Evolutionary conservation across 345 rosid species (phyloP).

Genomic region (Aquilaria sinensis): DNA sequence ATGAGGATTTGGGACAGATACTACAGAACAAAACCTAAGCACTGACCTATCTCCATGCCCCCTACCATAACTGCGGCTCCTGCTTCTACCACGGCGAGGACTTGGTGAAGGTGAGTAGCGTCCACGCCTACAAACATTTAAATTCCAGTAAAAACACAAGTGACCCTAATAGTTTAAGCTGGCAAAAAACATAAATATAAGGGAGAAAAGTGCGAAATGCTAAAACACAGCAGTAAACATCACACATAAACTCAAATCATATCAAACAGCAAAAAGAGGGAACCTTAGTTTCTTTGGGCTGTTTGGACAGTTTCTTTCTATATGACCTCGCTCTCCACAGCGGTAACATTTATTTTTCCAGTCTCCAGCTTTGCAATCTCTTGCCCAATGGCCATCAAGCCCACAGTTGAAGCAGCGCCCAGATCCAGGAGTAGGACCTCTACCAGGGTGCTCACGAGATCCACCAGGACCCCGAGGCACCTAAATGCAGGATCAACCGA

Average conservation of each 20-base stretch:
- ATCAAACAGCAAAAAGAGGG: background rate
- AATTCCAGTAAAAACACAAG: background rate
- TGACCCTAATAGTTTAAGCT: background rate
- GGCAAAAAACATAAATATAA: background rate
- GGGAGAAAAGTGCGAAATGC: background rate
- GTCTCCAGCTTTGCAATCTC: conserved; percentile 90
- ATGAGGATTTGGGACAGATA: background rate
- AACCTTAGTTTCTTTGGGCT: conserved; percentile 71
- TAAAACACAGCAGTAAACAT: background rate
- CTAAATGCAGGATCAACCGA: conserved; percentile 24
- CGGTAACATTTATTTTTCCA: conserved; percentile 87
- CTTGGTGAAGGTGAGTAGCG: conserved; percentile 58
- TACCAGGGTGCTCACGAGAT: conserved; percentile 60
- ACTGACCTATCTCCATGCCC: conserved; percentile 56
- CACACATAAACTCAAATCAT: too few relatives aligned
- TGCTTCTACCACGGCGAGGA: conserved; percentile 69
- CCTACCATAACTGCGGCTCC: conserved; percentile 70
- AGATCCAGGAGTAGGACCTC: conserved; percentile 77
- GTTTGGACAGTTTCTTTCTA: conserved; percentile 76
- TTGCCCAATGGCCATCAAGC: conserved; percentile 90
- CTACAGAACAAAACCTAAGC: background rate
- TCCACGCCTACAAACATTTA: conserved; percentile 24
- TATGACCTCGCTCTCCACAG: conserved; percentile 84
- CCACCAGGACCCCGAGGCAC: conserved; percentile 73
- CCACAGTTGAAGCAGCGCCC: conserved; percentile 87